Evolutionary conservation across 768 basidiomycete species (phyloP), one percentile per base, ranked within the genome.

Genomic region (Suillus bovinus): DNA sequence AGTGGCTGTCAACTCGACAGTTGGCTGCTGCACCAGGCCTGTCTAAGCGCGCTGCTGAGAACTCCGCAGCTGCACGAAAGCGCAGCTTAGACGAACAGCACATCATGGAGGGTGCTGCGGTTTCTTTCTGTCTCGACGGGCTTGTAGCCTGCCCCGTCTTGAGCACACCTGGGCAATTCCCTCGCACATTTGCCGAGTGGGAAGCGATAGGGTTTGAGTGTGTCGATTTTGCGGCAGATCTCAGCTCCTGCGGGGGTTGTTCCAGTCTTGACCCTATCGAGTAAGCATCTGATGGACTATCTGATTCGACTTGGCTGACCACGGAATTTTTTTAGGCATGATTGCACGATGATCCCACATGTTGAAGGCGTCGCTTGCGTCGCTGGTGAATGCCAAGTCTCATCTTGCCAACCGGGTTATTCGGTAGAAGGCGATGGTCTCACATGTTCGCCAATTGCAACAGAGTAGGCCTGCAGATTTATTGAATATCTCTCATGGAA

Each of bases 211-310:
- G 69, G 3, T 70, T 67, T 58, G 73, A 76, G 59, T 76, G 75
- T 50, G 73, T 72, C 14, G 72, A 75, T 39, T 58, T 70, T 36
- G 39, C 41, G 20, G 67, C 66, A 59, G 75, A 76, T 57, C 65
- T 74, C 34, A 58, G 54, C 9, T 70, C 70, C 52, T 76, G 72
- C 57, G 75, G 73, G 22, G 75, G 75, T 31, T 76, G 75, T 64
- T 69, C 71, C 8, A 63, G 42, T 11, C 44, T 70, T 17, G 67
- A 75, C 58, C 53, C 46, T 33, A 58, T 60, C 64, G 50, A 61
- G 63, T 60, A 39, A 44, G 63, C 38, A 24, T 33, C 1, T 31
- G 27, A 41, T 59, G 29, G 24, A 47, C 14, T 24, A 13, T 14
- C 31, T 62, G 20, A 16, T 20, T 27, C 13, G 22, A 31, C 22